phyloP scores from a whole-genome alignment of 1,284 basidiomycete species.

The Malassezia pachydermatis region DNA sequence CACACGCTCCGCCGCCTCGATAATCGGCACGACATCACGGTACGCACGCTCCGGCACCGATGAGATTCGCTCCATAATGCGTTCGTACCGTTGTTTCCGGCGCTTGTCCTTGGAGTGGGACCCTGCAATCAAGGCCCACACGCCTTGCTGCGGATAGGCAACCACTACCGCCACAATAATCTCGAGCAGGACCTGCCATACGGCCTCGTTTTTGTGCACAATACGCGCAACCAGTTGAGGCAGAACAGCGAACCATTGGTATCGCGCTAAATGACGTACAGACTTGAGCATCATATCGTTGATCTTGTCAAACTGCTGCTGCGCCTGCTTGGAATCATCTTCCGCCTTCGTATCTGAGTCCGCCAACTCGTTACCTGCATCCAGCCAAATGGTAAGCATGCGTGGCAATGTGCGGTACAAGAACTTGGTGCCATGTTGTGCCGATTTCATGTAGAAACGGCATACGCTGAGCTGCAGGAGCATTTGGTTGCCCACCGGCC shows the following conservation, averaged over 20 bases:
- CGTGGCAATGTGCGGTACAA: conserved; percentile 92
- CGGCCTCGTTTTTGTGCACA: conserved; percentile 63
- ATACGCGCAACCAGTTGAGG: conserved; percentile 94
- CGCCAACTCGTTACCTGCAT: conserved; percentile 61
- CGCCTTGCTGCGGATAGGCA: conserved; percentile 77
- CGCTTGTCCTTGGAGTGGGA: conserved; percentile 68
- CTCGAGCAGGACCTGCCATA: conserved; percentile 59
- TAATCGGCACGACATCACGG: conserved; percentile 27
- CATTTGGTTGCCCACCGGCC: conserved; percentile 52
- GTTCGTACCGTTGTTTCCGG: conserved; percentile 58
- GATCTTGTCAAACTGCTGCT: conserved; percentile 29
- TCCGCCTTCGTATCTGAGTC: conserved; percentile 5
- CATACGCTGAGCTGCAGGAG: conserved; percentile 52
- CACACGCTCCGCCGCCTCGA: conserved; percentile 32
- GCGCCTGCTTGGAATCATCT: conserved; percentile 25
- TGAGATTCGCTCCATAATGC: conserved; percentile 53
- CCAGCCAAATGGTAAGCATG: conserved; percentile 88
- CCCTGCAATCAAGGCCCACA: conserved; percentile 86
- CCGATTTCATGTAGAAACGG: conserved; percentile 65
- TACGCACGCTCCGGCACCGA: conserved; percentile 16
- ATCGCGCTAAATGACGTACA: conserved; percentile 66
- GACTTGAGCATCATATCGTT: conserved; percentile 53
- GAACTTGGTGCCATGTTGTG: conserved; percentile 80
- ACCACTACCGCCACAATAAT: conserved; percentile 67
- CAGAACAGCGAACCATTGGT: conserved; percentile 78